A percentile compares a stretch with the other conserved stretches of the same genome.
phyloP scores from a whole-genome alignment of 2,329 filamentous ascomycete genomes.

The Tolypocladium tundrense region DNA sequence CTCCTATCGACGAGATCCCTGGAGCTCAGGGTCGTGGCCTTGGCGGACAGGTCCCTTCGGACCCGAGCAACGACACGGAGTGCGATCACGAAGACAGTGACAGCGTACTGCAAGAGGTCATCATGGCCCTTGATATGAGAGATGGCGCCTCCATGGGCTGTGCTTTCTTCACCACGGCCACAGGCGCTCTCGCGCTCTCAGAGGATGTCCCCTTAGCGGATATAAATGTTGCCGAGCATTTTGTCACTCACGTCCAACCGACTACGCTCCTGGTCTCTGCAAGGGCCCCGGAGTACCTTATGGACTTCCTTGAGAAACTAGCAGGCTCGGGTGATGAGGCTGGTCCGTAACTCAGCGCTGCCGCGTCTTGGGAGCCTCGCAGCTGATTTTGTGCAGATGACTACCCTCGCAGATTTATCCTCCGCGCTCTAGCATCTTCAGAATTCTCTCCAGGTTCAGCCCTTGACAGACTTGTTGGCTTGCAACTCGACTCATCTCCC shows the following conservation, averaged over 20 bases:
- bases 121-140: conserved; percentile 72
- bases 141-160: conserved; percentile 68
- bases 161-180: conserved; percentile 65
- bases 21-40: background rate
- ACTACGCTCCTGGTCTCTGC: conserved; percentile 44
- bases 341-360: background rate
- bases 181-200: conserved; percentile 64
- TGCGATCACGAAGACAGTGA: background rate
- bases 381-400: background rate
- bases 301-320: conserved; percentile 16
- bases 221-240: conserved; percentile 56
- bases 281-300: conserved; percentile 31
- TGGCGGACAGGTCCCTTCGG: background rate
- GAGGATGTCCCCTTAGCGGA: conserved; percentile 64
- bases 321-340: background rate
- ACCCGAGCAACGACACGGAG: background rate
- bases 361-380: background rate
- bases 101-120: conserved; percentile 39
- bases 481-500: conserved; percentile 7
- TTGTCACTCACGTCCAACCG: conserved; percentile 44
- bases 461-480: conserved; percentile 51
- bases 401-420: conserved; percentile 14
- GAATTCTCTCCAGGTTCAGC: conserved; percentile 65
- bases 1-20: background rate
- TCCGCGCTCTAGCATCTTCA: conserved; percentile 58